A percentile compares a stretch with the other conserved stretches of the same genome.
Evolutionary conservation across 1,284 basidiomycete species (phyloP).

Genomic region (Austropuccinia psidii): DNA sequence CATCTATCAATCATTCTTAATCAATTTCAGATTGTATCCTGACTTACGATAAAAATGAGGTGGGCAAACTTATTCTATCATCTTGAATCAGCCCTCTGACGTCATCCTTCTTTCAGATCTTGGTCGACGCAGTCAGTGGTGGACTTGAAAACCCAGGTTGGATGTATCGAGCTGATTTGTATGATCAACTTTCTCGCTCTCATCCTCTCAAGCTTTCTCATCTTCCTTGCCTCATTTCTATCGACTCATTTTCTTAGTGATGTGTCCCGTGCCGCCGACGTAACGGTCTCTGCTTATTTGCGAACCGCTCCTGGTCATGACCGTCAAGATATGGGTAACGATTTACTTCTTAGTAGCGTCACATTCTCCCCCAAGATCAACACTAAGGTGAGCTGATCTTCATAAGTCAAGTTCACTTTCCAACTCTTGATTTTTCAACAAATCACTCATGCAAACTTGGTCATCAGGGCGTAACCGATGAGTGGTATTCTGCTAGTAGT

Average conservation of each 20-base stretch:
- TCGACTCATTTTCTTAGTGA: not conserved
- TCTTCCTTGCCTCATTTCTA: not conserved
- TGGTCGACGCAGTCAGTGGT: constrained; percentile 35
- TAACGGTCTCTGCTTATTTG: constrained; percentile 34
- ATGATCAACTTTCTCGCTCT: not conserved
- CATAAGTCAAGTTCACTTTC: not conserved
- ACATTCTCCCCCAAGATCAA: constrained; percentile 35
- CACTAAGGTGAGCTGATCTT: constrained; percentile 17
- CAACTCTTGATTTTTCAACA: not conserved
- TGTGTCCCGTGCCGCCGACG: constrained; percentile 35
- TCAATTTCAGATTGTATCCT: constrained; percentile 36
- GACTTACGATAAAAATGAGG: constrained; percentile 37
- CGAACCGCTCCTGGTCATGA: constrained; percentile 36
- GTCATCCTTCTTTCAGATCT: constrained; percentile 5
- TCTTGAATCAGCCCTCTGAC: not conserved
- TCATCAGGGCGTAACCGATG: constrained; percentile 36
- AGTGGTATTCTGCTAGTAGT: constrained; percentile 25
- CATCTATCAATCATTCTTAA: no score
- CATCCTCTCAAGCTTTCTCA: not conserved
- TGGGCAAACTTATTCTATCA: not conserved
- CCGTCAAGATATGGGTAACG: constrained; percentile 37
- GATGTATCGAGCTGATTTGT: constrained; percentile 37
- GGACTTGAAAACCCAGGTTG: constrained; percentile 33
- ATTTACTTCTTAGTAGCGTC: constrained; percentile 32
- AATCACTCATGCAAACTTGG: no score